These are phyloP conservation scores for Vinca major DNA, from an alignment of 305 asterid species.

Conservation along the genomic window DNA sequence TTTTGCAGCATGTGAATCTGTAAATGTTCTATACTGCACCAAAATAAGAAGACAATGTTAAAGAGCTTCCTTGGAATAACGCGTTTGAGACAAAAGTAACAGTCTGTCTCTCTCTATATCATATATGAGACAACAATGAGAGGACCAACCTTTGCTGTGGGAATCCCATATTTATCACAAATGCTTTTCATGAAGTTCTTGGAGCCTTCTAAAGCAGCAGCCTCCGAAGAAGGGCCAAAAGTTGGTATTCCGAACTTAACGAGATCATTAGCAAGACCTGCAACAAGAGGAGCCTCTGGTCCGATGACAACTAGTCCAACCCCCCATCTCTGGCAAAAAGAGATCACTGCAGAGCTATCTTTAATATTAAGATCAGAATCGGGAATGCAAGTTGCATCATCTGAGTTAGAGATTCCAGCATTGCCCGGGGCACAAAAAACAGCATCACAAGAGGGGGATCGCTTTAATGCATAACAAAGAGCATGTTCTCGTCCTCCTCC, in stretches of 20 bases:
- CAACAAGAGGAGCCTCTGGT: constrained; percentile 95
- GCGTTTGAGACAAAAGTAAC: not conserved
- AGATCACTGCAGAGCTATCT: constrained; percentile 63
- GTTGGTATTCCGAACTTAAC: constrained; percentile 71
- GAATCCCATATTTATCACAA: constrained; percentile 85
- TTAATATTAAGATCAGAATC: constrained; percentile 47
- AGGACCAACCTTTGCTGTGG: constrained; percentile 77
- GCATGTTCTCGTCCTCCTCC: constrained; percentile 99
- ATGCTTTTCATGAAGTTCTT: constrained; percentile 86
- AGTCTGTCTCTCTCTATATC: constrained; percentile 1
- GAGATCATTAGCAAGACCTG: constrained; percentile 88
- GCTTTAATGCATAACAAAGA: constrained; percentile 65
- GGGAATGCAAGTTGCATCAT: constrained; percentile 75
- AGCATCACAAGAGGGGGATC: constrained; percentile 73
- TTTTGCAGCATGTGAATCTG: constrained; percentile 64
- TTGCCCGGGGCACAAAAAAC: constrained; percentile 98
- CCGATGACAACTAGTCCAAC: constrained; percentile 86
- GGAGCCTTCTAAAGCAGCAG: constrained; percentile 95
- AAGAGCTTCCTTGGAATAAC: not conserved
- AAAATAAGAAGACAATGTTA: not conserved
- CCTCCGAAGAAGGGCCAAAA: constrained; percentile 94
- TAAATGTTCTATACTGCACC: constrained; percentile 65
- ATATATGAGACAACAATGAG: not conserved
- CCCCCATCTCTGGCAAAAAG: constrained; percentile 70
- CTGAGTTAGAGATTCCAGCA: constrained; percentile 72